Evolutionary conservation across 495 filamentous ascomycete genomes (phyloP).

Genomic region (Ascobolus immersus): DNA sequence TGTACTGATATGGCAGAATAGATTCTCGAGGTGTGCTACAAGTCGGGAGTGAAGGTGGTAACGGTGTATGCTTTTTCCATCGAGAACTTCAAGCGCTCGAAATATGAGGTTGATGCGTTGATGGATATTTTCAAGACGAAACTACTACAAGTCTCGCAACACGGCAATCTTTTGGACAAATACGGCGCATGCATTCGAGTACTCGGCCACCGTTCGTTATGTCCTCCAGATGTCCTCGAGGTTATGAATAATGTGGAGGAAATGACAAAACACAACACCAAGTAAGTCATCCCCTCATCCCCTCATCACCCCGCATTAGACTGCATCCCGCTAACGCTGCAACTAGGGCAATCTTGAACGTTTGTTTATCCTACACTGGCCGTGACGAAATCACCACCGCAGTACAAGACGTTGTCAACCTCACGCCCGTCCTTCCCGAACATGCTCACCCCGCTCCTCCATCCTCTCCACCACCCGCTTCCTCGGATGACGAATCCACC

Average conservation of each 20-base stretch:
- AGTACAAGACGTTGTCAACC: constrained; percentile 49
- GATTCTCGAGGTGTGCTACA: constrained; percentile 95
- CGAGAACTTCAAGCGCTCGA: constrained; percentile 96
- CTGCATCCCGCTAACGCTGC: constrained; percentile 5
- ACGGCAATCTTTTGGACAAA: constrained; percentile 74
- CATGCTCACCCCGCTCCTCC: constrained; percentile 6
- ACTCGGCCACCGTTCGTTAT: constrained; percentile 52
- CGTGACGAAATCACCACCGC: constrained; percentile 89
- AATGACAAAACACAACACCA: constrained; percentile 58
- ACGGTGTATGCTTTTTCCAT: constrained; percentile 97
- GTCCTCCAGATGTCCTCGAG: constrained; percentile 65
- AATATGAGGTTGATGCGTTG: constrained; percentile 85
- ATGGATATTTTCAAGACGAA: constrained; percentile 98
- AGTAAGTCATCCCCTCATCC: constrained; percentile 21
- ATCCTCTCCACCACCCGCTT: constrained; percentile 3
- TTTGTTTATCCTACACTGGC: constrained; percentile 93
- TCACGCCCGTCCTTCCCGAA: constrained; percentile 7
- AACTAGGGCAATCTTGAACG: constrained; percentile 53
- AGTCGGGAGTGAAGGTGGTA: constrained; percentile 78
- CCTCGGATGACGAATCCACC: constrained; percentile 2
- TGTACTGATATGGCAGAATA: constrained; percentile 13
- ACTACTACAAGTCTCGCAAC: constrained; percentile 66
- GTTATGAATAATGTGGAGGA: constrained; percentile 60
- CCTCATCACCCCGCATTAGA: not conserved
- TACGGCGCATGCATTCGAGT: constrained; percentile 75